Base-by-base conservation (phyloP, 2,329 filamentous ascomycete species). In the Aspergillus arachidicola region DNA sequence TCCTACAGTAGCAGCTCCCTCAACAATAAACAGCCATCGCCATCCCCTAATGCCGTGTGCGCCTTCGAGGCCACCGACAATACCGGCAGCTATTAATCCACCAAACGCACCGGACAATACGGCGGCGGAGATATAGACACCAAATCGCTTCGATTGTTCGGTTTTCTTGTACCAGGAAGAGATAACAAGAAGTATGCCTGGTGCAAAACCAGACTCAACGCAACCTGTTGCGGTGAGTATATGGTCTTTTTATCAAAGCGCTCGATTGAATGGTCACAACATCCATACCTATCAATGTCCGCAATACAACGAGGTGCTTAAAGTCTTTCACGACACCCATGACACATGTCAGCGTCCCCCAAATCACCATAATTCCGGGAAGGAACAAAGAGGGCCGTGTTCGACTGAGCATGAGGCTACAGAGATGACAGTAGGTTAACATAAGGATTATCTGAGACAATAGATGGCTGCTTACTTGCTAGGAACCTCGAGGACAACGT, bases 101-200 rank as follows among this genome's bases (percentile, higher is more conserved):
- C 82, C 82, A 63, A 86, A 86, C 2, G 83, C 84, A n/a, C 84
- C 84, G 0, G 79, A 85, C 3, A 86, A 76, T 2, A 87, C 83
- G 0, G 84, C 85, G 1, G 83, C 84, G n/a, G 85, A 84, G 64
- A 87, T 85, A 67, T 86, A 88, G 1, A 88, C 73, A 9, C 81
- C 84, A 51, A 86, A 85, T 3, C 86, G 81, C 57, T 85, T 85
- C 0, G 83, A 82, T 48, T 87, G 81, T 67, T 89, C 86, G 14
- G 82, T 81, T 56, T 81, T 83, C 64, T 85, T 84, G 69, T 89
- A 89, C 86, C 86, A 89, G 0, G 80, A 85, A 0, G 84, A 85
- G 7, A 88, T 78, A 26, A 85, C 57, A 19, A 72, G 63, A 7
- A 73, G 58, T 2, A 73, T 65, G 36, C 71, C 70, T 0, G 71